Conservation (phyloP, 768 basidiomycete genomes). For the Lentinula detonsa region DNA sequence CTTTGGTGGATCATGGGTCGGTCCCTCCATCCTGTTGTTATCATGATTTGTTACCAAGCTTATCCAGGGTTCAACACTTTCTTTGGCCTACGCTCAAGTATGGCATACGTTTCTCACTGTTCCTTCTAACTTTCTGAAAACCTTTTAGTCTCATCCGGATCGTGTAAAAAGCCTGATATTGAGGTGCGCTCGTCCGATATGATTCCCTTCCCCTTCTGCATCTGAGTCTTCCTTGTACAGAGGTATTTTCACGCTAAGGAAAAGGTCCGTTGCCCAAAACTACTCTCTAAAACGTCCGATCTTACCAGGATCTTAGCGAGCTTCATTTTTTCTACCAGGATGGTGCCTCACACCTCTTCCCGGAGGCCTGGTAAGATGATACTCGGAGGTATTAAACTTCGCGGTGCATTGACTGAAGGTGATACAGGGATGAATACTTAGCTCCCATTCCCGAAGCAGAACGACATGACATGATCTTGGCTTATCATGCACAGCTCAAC, state of each 20-base stretch:
- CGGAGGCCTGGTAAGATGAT: constrained; percentile 69
- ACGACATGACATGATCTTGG: constrained; percentile 72
- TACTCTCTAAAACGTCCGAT: neutral
- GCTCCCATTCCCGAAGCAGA: constrained; percentile 77
- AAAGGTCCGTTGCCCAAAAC: constrained; percentile 42
- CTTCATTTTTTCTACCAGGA: constrained; percentile 92
- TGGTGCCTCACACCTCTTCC: constrained; percentile 76
- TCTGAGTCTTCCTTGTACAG: constrained; percentile 25
- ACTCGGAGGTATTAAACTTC: constrained; percentile 1
- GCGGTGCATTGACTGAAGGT: neutral
- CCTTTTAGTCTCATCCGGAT: constrained; percentile 65
- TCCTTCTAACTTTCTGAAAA: neutral
- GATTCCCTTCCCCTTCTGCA: neutral
- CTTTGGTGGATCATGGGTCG: constrained; percentile 90
- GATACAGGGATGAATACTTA: constrained; percentile 72
- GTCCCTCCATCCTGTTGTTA: neutral
- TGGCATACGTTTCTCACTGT: neutral
- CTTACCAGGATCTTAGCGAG: constrained; percentile 37
- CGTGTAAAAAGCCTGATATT: constrained; percentile 75
- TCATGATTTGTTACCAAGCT: neutral
- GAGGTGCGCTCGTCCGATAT: constrained; percentile 35
- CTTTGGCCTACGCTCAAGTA: constrained; percentile 83
- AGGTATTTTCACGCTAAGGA: constrained; percentile 85
- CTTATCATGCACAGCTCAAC: constrained; percentile 79
- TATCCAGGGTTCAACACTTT: constrained; percentile 74